Conservation (phyloP, 305 asterid species). For the Fraxinus platypoda region DNA sequence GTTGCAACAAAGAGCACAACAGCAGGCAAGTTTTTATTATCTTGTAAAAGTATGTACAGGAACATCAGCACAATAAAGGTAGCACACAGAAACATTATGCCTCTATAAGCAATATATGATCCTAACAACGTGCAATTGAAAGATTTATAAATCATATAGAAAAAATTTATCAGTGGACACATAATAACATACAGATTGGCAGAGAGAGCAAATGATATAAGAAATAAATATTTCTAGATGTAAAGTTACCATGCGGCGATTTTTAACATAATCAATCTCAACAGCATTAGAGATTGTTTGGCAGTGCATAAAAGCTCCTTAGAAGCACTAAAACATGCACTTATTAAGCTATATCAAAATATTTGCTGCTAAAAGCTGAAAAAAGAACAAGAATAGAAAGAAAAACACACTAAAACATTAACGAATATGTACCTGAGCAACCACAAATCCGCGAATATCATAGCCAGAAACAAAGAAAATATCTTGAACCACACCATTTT, state of each 20-base stretch:
- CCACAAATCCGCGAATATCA: constrained; percentile 85
- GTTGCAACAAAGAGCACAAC: not conserved
- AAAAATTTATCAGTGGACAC: not conserved
- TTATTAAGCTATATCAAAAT: constrained; percentile 12
- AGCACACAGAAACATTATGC: not conserved
- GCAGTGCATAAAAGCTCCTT: not conserved
- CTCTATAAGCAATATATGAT: not conserved
- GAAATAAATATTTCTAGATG: not conserved
- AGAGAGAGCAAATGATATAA: constrained; percentile 14
- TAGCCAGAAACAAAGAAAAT: constrained; percentile 82
- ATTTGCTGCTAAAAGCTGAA: constrained; percentile 12
- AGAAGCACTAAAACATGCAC: not conserved
- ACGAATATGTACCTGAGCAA: constrained; percentile 70
- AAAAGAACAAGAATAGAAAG: constrained; percentile 5
- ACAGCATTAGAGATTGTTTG: not conserved
- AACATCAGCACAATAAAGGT: not conserved
- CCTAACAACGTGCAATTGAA: constrained; percentile 7
- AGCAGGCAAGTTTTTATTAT: not conserved
- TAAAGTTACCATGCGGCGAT: not conserved
- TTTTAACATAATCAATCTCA: constrained; percentile 16
- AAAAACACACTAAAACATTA: not conserved
- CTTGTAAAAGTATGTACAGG: not conserved
- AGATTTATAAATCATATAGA: not conserved
- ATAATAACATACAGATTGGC: not conserved
- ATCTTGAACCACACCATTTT: constrained; percentile 65